Conservation (phyloP, 225 moss, liverwort and hornwort species). For the Physcomitrium patens region DNA sequence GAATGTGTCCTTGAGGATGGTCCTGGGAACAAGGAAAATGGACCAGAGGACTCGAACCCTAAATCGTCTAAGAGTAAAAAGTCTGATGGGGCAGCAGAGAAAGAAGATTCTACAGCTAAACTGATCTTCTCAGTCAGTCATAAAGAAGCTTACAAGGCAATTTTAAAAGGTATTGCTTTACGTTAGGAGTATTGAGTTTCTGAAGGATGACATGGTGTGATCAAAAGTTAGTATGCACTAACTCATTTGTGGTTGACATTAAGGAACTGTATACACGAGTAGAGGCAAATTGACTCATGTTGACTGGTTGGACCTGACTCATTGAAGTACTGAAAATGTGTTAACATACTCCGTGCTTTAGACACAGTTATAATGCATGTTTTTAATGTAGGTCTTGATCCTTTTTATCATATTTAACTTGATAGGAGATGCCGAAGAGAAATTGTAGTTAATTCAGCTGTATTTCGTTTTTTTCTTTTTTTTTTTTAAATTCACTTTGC, state of each 20-base stretch:
- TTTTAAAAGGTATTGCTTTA: slow-evolving; percentile 77
- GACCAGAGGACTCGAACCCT: slow-evolving; percentile 48
- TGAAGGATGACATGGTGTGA: not conserved
- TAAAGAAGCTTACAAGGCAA: slow-evolving; percentile 97
- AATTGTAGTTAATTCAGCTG: not conserved
- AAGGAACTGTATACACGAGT: not conserved
- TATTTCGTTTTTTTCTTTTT: not conserved
- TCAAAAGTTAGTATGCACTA: not conserved
- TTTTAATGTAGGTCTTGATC: not conserved
- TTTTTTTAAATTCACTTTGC: slow-evolving; percentile 1
- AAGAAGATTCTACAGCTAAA: slow-evolving; percentile 71
- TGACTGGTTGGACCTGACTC: too few relatives aligned
- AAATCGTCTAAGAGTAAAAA: slow-evolving; percentile 64
- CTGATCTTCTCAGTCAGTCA: slow-evolving; percentile 94
- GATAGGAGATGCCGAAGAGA: not conserved
- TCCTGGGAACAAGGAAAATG: slow-evolving; percentile 70
- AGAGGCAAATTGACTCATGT: not conserved
- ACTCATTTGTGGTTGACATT: not conserved
- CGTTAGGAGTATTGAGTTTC: not conserved
- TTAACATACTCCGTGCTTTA: not conserved
- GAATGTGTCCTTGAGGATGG: slow-evolving; percentile 96
- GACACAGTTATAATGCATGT: not conserved
- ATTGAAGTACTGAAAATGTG: not conserved
- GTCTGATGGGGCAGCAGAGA: slow-evolving; percentile 66
- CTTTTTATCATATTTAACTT: not conserved